Conservation (phyloP, 129 eudicot genomes). For the Flaveria trinervia region DNA sequence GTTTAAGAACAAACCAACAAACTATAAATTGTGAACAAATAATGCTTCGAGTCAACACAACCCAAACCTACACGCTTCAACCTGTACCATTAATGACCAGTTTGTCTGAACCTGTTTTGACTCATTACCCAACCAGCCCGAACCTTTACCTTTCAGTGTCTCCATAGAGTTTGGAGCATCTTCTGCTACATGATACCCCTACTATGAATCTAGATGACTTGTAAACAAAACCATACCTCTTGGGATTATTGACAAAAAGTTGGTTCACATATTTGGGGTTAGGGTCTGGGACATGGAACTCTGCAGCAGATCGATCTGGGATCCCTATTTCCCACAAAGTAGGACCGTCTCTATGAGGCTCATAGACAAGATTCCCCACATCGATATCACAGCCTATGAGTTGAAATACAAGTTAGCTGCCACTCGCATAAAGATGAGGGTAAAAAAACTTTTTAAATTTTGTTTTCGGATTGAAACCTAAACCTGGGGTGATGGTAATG, state of each 20-base stretch:
- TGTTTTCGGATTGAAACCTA: slow-evolving; percentile 1
- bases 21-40: not conserved
- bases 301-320: slow-evolving; percentile 68
- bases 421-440: not conserved
- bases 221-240: slow-evolving; percentile 30
- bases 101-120: not conserved
- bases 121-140: not conserved
- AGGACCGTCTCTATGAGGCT: slow-evolving; percentile 72
- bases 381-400: slow-evolving; percentile 34
- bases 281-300: slow-evolving; percentile 64
- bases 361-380: slow-evolving; percentile 43
- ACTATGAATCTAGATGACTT: slow-evolving; percentile 9
- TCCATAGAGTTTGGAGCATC: not conserved
- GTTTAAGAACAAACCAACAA: not conserved
- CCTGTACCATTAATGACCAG: not conserved
- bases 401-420: not conserved
- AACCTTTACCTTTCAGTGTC: not conserved
- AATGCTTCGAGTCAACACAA: not conserved
- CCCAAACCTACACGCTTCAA: not conserved
- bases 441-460: not conserved
- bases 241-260: slow-evolving; percentile 44
- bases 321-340: slow-evolving; percentile 77
- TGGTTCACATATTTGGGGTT: slow-evolving; percentile 42
- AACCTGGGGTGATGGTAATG: slow-evolving; percentile 54
- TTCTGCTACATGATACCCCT: not conserved